Percentiles rank a stretch among this genome's conserved stretches.
phyloP scores from a whole-genome alignment of 2,329 filamentous ascomycete genomes.

The Penicillium expansum region DNA sequence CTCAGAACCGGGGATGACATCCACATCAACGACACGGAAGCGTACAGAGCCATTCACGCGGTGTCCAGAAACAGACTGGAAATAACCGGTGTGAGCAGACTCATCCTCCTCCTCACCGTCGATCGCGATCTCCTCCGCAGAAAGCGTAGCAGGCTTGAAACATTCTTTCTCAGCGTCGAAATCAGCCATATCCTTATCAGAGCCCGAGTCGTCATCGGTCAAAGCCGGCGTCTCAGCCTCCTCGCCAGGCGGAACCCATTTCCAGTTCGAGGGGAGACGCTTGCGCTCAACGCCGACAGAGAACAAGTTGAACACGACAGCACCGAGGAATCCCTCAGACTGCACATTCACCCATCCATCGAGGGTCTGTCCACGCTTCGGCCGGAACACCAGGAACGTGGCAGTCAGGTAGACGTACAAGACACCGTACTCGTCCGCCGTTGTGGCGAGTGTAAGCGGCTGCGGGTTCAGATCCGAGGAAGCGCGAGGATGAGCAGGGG shows the following conservation, averaged over 20 bases:
- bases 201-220: conserved; percentile 30
- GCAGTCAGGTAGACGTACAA: conserved; percentile 86
- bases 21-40: conserved; percentile 82
- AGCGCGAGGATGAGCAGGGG: conserved; percentile 36
- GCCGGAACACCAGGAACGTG: conserved; percentile 80
- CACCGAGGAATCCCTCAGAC: conserved; percentile 81
- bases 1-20: conserved; percentile 66
- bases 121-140: conserved; percentile 33
- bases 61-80: conserved; percentile 68
- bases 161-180: conserved; percentile 41
- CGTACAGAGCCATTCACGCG: conserved; percentile 68
- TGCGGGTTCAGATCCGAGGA: conserved; percentile 33
- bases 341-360: conserved; percentile 82
- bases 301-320: conserved; percentile 88
- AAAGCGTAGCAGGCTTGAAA: conserved; percentile 38
- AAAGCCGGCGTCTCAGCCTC: conserved; percentile 23
- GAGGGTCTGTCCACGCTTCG: conserved; percentile 68
- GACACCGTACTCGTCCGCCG: conserved; percentile 77
- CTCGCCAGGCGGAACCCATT: conserved; percentile 65
- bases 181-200: conserved; percentile 12
- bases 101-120: conserved; percentile 51
- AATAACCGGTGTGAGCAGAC: conserved; percentile 63
- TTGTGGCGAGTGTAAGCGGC: conserved; percentile 42
- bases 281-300: conserved; percentile 80
- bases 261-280: conserved; percentile 74